These are phyloP conservation scores for Begonia loranthoides DNA, from an alignment of 306 rosid species.

Conservation along the genomic window DNA sequence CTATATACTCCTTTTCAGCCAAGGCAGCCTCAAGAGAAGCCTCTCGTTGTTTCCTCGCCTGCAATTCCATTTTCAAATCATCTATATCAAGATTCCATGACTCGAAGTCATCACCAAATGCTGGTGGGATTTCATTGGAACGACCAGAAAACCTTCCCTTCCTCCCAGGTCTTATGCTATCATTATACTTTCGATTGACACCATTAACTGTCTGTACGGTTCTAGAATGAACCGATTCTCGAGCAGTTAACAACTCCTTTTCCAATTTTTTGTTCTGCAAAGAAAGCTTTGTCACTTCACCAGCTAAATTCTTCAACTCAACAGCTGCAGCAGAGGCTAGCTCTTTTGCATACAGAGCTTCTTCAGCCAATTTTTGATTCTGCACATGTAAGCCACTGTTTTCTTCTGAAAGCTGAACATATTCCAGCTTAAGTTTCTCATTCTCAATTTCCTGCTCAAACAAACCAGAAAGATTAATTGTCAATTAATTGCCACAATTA, in stretches of 20 bases:
- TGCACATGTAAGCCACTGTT: constrained; percentile 88
- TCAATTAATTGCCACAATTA: too few relatives aligned
- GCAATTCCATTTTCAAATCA: constrained; percentile 79
- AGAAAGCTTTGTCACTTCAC: constrained; percentile 93
- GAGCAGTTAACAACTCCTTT: constrained; percentile 66
- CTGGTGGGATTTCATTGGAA: constrained; percentile 40
- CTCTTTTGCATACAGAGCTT: constrained; percentile 96
- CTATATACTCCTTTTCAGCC: constrained; percentile 75
- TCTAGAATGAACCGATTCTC: constrained; percentile 61
- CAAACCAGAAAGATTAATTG: neutral
- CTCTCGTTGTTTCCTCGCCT: constrained; percentile 94
- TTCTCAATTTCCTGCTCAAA: constrained; percentile 69
- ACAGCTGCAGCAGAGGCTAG: constrained; percentile 99
- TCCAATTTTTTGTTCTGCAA: constrained; percentile 74
- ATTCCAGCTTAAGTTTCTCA: constrained; percentile 78
- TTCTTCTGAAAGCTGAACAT: constrained; percentile 78
- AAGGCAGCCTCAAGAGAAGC: constrained; percentile 83
- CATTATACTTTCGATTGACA: constrained; percentile 55
- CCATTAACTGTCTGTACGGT: constrained; percentile 44
- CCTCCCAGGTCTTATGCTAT: constrained; percentile 53
- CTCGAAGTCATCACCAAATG: constrained; percentile 53
- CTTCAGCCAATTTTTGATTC: constrained; percentile 93
- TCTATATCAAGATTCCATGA: constrained; percentile 70
- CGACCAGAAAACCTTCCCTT: constrained; percentile 68
- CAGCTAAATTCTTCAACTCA: constrained; percentile 91